These are phyloP conservation scores for Corrigiola litoralis DNA, from an alignment of 179 eudicot species.

Conservation along the genomic window DNA sequence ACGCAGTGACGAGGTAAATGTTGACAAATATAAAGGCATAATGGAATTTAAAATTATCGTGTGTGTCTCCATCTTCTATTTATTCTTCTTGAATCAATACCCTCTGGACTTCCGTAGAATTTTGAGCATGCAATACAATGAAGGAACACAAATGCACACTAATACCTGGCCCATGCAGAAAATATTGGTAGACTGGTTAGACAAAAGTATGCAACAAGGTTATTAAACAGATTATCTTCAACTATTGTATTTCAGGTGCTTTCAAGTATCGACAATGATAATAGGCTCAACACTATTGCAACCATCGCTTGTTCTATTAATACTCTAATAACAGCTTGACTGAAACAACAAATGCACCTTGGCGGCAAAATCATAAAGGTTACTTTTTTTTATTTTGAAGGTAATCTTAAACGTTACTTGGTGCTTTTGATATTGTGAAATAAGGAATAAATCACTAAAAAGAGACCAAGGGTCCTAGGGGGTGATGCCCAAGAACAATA, in stretches of 20 bases:
- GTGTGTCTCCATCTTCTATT: background rate
- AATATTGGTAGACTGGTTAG: background rate
- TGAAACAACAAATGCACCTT: no score
- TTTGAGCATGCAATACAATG: background rate
- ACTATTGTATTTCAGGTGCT: background rate
- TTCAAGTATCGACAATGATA: background rate
- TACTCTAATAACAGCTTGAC: no score
- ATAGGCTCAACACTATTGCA: slow-evolving; percentile 1
- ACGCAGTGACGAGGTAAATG: background rate
- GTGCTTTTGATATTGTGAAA: no score
- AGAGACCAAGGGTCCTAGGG: no score
- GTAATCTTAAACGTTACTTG: no score
- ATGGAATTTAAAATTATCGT: background rate
- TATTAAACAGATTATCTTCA: background rate
- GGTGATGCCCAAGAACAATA: no score
- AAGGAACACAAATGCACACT: background rate
- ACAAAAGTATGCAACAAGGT: background rate
- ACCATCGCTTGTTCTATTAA: no score
- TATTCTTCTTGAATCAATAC: background rate
- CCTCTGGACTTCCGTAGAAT: background rate
- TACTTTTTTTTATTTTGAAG: no score
- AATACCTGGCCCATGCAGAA: background rate
- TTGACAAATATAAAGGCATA: background rate
- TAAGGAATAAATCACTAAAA: no score
- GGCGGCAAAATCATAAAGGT: no score